Evolutionary conservation across 306 rosid genomes (phyloP).

Genomic region (Cucurbita maxima): DNA sequence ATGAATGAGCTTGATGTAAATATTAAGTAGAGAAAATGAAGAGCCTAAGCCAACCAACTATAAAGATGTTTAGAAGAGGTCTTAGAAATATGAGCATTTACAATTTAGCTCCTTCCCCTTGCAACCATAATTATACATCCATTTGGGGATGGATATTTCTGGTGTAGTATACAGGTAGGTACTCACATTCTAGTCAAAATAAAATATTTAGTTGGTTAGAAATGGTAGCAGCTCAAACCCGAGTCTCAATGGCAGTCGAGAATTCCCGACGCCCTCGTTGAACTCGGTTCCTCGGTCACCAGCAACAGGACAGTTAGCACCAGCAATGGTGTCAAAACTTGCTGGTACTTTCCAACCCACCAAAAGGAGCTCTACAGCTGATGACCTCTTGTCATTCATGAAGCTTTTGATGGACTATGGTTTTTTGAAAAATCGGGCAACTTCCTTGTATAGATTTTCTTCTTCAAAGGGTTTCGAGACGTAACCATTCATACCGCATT

Average conservation of each 20-base stretch:
- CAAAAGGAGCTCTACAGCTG: background rate
- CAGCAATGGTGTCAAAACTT: constrained; percentile 3
- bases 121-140: background rate
- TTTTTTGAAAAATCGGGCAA: constrained; percentile 54
- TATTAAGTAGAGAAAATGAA: background rate
- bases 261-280: background rate
- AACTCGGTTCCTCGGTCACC: too few species aligned
- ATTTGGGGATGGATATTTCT: background rate
- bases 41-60: background rate
- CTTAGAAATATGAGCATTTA: background rate
- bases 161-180: background rate
- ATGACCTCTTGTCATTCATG: background rate
- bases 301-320: background rate
- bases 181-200: background rate
- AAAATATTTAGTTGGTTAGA: background rate
- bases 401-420: constrained; percentile 7
- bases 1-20: background rate
- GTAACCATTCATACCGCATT: constrained; percentile 92
- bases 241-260: background rate
- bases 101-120: constrained; percentile 1
- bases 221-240: background rate
- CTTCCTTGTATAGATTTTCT: constrained; percentile 82
- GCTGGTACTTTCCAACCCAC: background rate
- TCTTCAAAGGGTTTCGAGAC: constrained; percentile 96
- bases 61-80: background rate